Evolutionary conservation across 2,329 filamentous ascomycete genomes (phyloP).

Genomic region (Sclerotinia sclerotiorum): DNA sequence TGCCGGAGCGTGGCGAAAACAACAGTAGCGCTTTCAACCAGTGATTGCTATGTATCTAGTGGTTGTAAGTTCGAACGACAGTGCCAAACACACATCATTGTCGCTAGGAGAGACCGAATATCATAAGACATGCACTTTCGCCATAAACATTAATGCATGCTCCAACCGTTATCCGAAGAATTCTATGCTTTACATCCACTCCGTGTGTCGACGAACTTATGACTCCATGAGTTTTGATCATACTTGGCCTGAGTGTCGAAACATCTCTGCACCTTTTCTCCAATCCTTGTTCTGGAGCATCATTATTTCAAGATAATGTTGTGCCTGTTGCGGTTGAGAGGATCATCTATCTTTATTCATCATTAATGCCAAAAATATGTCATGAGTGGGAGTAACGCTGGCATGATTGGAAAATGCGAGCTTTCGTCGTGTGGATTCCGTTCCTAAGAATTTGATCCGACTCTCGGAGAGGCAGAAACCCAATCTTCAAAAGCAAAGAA

Average conservation of each 20-base stretch:
- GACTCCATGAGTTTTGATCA: background rate
- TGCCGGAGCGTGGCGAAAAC: background rate
- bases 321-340: no score
- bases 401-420: background rate
- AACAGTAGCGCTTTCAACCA: background rate
- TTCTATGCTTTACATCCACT: background rate
- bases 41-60: background rate
- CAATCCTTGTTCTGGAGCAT: background rate
- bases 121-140: background rate
- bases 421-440: background rate
- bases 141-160: background rate
- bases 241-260: background rate
- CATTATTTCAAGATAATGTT: background rate
- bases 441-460: background rate
- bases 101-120: background rate
- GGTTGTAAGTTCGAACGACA: background rate
- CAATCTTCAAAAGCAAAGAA: background rate
- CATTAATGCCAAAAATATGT: background rate
- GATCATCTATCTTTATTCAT: background rate
- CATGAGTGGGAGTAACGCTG: background rate
- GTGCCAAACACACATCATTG: background rate
- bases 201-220: background rate
- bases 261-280: background rate
- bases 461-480: background rate
- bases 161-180: background rate